Evolutionary conservation across 2,329 filamentous ascomycete species (phyloP), one percentile per base, ranked within the genome.

Genomic region (Penicillium expansum): DNA sequence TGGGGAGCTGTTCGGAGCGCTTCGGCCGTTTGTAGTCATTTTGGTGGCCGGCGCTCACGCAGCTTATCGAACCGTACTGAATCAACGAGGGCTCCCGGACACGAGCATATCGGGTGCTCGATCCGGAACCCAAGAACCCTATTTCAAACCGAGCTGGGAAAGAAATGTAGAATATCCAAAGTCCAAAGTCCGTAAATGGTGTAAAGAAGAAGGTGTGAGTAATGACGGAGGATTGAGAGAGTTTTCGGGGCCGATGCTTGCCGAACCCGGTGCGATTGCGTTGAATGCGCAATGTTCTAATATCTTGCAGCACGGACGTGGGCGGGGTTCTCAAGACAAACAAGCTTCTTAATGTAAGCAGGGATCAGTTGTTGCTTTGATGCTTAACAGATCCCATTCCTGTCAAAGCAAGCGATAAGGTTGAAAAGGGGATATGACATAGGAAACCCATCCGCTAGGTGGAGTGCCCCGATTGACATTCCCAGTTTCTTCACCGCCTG

Each of bases 11-110:
- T 64, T 67, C 62, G 70, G 61, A 66, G 69, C 63, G 69, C 72
- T 72, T 69, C 70, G 74, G 64, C 71, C 70, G 70, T 77, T 74
- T 70, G 77, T 70, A 70, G 74, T 73, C 79, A 80, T 80, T 62
- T 69, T 75, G 67, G 66, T 69, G 62, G 65, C 67, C 67, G 66
- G 65, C 65, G 60, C 68, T 70, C 70, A 69, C 70, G 69, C 67
- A 70, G 70, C 68, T 73, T 65, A 64, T 71, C 65, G 69, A 64
- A 71, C 67, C 67, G 69, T 73, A 51, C 67, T 74, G 66, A 66
- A 66, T 77, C 70, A 73, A 67, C 69, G 72, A 71, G 69, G 70
- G 72, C 67, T 73, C 73, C 73, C 73, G 70, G 70, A 73, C 67
- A 65, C 72, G 69, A 74, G 68, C 69, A 75, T 72, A 68, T 68